These are phyloP conservation scores for Fraxinus albicans DNA, from an alignment of 305 asterid species.

Conservation along the genomic window DNA sequence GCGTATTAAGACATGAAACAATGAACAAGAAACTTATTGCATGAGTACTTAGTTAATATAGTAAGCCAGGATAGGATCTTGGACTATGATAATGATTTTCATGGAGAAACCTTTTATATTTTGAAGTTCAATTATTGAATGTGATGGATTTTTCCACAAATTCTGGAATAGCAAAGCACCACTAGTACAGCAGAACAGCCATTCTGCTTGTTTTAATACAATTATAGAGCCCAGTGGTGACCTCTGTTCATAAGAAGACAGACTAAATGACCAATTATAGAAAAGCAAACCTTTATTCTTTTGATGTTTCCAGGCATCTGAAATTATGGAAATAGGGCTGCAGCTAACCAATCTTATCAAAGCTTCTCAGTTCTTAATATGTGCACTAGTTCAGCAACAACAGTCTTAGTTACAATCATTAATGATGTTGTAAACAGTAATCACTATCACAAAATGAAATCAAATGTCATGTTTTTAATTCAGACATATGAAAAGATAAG, in stretches of 20 bases:
- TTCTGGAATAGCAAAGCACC: no score
- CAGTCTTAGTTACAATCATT: not conserved
- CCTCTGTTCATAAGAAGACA: not conserved
- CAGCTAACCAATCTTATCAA: not conserved
- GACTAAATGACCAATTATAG: not conserved
- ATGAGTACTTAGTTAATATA: no score
- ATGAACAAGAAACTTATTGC: no score
- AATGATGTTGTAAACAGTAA: not conserved
- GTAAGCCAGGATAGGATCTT: no score
- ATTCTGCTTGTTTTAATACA: not conserved
- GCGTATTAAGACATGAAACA: no score
- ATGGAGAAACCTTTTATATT: not conserved
- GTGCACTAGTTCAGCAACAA: not conserved
- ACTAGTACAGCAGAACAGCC: not conserved
- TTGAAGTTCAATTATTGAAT: not conserved
- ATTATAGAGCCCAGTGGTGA: not conserved
- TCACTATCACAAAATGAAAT: not conserved
- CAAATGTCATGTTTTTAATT: not conserved
- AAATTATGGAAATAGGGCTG: not conserved
- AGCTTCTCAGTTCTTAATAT: not conserved
- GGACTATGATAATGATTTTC: no score
- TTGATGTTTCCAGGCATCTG: not conserved
- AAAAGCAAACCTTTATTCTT: not conserved
- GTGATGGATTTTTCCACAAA: no score
- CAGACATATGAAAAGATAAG: not conserved